phyloP scores from a whole-genome alignment of 2,329 filamentous ascomycete species.

The Ceratocystis cacaofunesta region DNA sequence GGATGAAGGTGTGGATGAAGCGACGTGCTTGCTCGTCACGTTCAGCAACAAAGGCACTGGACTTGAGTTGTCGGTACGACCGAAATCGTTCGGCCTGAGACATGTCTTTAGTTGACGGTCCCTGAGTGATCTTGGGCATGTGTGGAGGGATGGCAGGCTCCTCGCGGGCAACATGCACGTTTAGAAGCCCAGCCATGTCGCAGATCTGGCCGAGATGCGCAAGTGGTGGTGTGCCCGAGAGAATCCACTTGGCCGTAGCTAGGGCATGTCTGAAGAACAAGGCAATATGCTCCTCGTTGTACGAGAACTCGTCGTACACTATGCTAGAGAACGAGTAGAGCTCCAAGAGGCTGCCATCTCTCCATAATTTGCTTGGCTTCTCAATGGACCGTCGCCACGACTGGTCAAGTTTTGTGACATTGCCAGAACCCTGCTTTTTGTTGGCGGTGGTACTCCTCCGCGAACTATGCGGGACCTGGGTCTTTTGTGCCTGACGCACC shows the following conservation, averaged over 20 bases:
- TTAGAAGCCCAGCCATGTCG: conserved; percentile 24
- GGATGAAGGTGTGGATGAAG: conserved; percentile 24
- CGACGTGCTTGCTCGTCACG: conserved; percentile 24
- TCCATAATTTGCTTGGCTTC: conserved; percentile 9
- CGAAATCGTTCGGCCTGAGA: conserved; percentile 25
- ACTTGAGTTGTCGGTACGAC: conserved; percentile 24
- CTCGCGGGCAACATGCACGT: conserved; percentile 28
- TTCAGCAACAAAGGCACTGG: conserved; percentile 24
- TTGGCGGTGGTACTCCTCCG: neutral
- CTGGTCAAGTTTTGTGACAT: neutral
- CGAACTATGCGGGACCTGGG: conserved; percentile 8
- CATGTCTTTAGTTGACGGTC: conserved; percentile 22
- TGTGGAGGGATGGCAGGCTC: conserved; percentile 23
- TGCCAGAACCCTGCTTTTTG: neutral
- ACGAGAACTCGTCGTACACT: conserved; percentile 32
- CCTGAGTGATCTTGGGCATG: conserved; percentile 26
- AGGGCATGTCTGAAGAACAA: conserved; percentile 25
- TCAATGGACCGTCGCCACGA: neutral
- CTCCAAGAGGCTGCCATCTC: conserved; percentile 23
- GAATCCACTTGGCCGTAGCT: conserved; percentile 29
- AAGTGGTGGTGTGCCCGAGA: conserved; percentile 31
- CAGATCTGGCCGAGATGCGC: conserved; percentile 26
- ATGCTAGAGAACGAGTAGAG: conserved; percentile 27
- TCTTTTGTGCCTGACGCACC: neutral
- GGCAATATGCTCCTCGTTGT: conserved; percentile 23